Conservation (phyloP, 2,329 filamentous ascomycete species). For the Aspergillus pseudoglaucus region DNA sequence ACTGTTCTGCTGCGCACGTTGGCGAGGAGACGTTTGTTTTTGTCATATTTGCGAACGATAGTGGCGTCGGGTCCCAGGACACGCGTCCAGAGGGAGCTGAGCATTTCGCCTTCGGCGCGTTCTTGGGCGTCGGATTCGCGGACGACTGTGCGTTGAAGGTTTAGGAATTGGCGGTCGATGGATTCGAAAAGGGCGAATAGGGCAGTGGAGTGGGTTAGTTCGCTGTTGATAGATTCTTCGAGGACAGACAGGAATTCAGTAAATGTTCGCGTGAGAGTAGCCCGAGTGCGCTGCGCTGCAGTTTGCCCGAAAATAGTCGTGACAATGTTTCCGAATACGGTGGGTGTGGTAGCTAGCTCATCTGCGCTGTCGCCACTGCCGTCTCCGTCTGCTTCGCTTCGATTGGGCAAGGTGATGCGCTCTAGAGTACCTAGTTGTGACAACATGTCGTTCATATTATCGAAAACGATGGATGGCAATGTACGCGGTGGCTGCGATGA, state of each 20-base stretch:
- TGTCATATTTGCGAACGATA: conserved; percentile 81
- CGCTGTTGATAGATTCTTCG: conserved; percentile 80
- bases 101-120: conserved; percentile 69
- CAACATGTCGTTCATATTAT: conserved; percentile 75
- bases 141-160: conserved; percentile 75
- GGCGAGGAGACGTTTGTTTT: conserved; percentile 72
- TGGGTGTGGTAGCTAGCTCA: conserved; percentile 45
- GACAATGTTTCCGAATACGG: conserved; percentile 60
- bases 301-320: conserved; percentile 73
- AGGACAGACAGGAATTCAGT: conserved; percentile 79
- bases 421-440: conserved; percentile 46
- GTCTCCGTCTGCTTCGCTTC: conserved; percentile 12
- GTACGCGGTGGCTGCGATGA: conserved; percentile 56
- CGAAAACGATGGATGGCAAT: conserved; percentile 64
- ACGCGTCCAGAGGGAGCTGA: conserved; percentile 78
- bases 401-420: conserved; percentile 23
- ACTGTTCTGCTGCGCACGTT: conserved; percentile 78
- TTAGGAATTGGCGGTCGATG: conserved; percentile 84
- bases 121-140: conserved; percentile 79
- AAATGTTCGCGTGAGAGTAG: conserved; percentile 78
- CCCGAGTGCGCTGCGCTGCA: conserved; percentile 70
- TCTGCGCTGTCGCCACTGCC: neutral
- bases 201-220: conserved; percentile 70
- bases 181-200: conserved; percentile 87
- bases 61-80: conserved; percentile 70